Evolutionary conservation across 2,329 filamentous ascomycete genomes (phyloP), one percentile per base, ranked within the genome.

Genomic region (Thermochaetoides dissita): DNA sequence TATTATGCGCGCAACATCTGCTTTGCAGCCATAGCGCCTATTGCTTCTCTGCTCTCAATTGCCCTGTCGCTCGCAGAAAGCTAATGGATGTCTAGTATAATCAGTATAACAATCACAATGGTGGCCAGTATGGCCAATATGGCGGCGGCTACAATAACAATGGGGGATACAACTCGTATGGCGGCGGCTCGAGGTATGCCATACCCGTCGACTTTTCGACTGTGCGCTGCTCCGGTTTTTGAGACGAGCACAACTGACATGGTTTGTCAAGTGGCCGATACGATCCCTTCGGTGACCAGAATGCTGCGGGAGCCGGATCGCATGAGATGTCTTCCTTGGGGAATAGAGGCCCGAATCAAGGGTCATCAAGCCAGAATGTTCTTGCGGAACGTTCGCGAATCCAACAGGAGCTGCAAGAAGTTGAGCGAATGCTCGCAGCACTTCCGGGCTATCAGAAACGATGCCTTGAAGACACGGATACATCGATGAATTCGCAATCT

Each of bases 381-480:
- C 17, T 24, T 24, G 17, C 17, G 5, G 17, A 24, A 24, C 17
- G 17, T 24, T 24, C 17, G 17, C 17, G 17, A 24, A 24, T 95
- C 58, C 81, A 87, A 59, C 69, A 74, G 45, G 81, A 79, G 35
- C 83, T 95, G 55, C 74, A 83, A 48, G 69, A 78, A 45, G 76
- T 95, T 55, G 78, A 87, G 55, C 63, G 65, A 48, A 83, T 83
- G 53, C 74, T 93, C 31, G 71, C 77, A 50, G 74, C 82, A 55
- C 75, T 94, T 38, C 75, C 77, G 54, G 72, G 71, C 59, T 69
- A 85, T 33, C 84, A 89, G 59, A 73, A 75, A 56, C 72, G 77
- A 48, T 75, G 79, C 31, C 75, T 94, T 49, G 75, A 79, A 55
- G 83, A 86, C 54, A 77, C 82, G 46, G 83, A 88, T 57, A 79